These are phyloP conservation scores for Naegleria lovaniensis DNA, from an alignment of 208 protist species.

Conservation along the genomic window DNA sequence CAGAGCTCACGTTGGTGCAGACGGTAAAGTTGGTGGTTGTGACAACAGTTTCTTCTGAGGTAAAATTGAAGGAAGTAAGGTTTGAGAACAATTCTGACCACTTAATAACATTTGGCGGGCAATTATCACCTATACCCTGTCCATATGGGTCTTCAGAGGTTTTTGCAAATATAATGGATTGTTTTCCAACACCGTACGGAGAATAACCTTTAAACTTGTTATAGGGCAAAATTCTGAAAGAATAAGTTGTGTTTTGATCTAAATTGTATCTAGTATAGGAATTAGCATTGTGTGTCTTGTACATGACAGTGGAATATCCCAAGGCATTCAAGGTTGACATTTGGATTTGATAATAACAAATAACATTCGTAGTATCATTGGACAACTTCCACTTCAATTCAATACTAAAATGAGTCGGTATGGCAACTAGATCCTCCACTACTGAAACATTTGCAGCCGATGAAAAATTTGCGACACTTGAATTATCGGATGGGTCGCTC, in stretches of 20 bases:
- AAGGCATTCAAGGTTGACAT: neutral
- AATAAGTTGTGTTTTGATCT: neutral
- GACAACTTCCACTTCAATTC: neutral
- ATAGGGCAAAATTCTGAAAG: neutral
- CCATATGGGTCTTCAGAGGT: neutral
- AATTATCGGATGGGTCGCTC: neutral
- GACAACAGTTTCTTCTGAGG: too few relatives aligned
- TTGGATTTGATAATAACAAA: neutral
- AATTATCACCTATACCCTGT: neutral
- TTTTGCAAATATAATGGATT: neutral
- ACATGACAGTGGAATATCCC: neutral
- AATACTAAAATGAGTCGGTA: neutral
- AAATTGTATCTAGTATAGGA: neutral
- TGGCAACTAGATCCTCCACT: neutral
- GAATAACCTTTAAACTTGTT: neutral
- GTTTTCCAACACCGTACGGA: neutral
- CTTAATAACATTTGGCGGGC: neutral
- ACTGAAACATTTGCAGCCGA: neutral
- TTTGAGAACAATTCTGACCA: neutral
- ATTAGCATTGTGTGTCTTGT: neutral
- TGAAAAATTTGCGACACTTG: neutral
- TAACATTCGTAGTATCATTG: neutral
- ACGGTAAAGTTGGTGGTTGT: too few relatives aligned
- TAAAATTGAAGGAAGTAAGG: neutral
- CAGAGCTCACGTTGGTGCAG: too few relatives aligned